phyloP scores from a whole-genome alignment of 225 moss, liverwort and hornwort species.

The Bryum argenteum region DNA sequence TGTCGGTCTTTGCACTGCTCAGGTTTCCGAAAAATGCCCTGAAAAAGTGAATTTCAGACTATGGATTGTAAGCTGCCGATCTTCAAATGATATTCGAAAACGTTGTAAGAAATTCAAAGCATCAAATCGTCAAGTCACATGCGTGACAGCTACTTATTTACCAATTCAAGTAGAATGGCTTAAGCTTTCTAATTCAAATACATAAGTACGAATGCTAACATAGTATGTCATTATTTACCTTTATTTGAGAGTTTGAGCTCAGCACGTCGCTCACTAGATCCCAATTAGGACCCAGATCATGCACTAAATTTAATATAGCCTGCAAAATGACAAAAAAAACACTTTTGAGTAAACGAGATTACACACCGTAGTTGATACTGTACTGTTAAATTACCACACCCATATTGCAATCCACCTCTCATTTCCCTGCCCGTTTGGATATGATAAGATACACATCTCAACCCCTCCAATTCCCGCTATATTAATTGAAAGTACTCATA shows the following conservation, averaged over 20 bases:
- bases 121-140: too few species aligned
- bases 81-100: not conserved
- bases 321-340: slow-evolving; percentile 28
- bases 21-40: slow-evolving; percentile 82
- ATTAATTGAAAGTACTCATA: not conserved
- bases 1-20: slow-evolving; percentile 83
- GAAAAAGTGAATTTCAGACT: not conserved
- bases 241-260: slow-evolving; percentile 83
- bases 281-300: slow-evolving; percentile 85
- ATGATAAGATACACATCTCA: not conserved
- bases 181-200: not conserved
- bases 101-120: not conserved
- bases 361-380: not conserved
- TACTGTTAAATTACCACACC: not conserved
- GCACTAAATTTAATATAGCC: slow-evolving; percentile 81
- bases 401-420: not conserved
- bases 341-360: not conserved
- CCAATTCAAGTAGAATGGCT: not conserved
- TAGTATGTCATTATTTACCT: slow-evolving; percentile 43
- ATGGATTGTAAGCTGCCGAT: not conserved
- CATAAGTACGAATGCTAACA: too few species aligned
- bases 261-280: slow-evolving; percentile 88
- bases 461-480: not conserved
- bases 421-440: not conserved
- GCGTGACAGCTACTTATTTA: not conserved